Conservation (phyloP, 805 yeast genomes). For the Lipomyces oligophaga region DNA sequence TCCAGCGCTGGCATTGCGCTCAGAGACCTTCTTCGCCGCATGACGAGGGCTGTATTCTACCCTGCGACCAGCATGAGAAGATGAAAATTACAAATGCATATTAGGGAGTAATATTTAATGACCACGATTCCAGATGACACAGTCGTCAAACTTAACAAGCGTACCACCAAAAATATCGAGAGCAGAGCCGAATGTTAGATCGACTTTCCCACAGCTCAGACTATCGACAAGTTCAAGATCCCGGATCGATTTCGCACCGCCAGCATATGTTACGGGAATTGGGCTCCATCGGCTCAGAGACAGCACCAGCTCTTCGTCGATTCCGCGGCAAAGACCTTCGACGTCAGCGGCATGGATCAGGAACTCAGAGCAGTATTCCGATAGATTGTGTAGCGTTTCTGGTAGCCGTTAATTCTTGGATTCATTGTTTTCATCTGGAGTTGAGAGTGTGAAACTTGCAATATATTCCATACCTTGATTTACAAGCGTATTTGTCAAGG, state of each 20-base stretch:
- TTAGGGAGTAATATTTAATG: not conserved
- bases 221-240: conserved; percentile 66
- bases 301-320: conserved; percentile 72
- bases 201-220: conserved; percentile 78
- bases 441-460: not conserved
- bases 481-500: conserved; percentile 64
- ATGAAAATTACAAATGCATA: not conserved
- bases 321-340: conserved; percentile 92
- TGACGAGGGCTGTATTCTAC: not conserved
- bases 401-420: too few relatives aligned
- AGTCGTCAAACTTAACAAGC: conserved; percentile 69
- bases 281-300: conserved; percentile 74
- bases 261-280: conserved; percentile 87
- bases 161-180: conserved; percentile 92
- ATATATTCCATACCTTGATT: conserved; percentile 37
- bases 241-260: conserved; percentile 76
- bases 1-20: conserved; percentile 13
- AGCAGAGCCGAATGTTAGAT: conserved; percentile 88
- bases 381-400: conserved; percentile 52
- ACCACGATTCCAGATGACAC: conserved; percentile 64
- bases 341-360: conserved; percentile 97
- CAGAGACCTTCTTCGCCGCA: too few relatives aligned
- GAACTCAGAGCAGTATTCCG: conserved; percentile 75
- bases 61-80: not conserved
- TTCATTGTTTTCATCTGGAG: too few relatives aligned